These are phyloP conservation scores for Byssothecium circinans DNA, from an alignment of 2,329 filamentous ascomycete species.

Conservation along the genomic window DNA sequence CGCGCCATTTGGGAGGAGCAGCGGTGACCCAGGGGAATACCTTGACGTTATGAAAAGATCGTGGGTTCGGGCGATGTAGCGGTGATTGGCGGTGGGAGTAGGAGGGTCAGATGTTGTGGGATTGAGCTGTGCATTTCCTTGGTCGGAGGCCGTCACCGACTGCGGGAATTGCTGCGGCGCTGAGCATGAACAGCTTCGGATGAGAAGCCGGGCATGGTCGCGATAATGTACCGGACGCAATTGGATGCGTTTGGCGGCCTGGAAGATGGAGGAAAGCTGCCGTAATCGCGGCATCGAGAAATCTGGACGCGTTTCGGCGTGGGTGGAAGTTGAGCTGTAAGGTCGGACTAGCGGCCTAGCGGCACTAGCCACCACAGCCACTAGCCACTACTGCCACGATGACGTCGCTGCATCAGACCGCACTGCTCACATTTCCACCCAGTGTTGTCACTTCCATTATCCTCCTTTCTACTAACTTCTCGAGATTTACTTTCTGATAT, in stretches of 20 bases:
- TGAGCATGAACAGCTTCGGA: conserved; percentile 40
- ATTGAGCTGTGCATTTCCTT: conserved; percentile 28
- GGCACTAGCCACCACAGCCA: background rate
- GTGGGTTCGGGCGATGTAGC: conserved; percentile 57
- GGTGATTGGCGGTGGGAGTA: conserved; percentile 52
- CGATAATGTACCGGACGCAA: conserved; percentile 2
- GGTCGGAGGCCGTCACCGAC: conserved; percentile 21
- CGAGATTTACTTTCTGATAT: too few species aligned
- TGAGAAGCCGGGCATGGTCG: conserved; percentile 14
- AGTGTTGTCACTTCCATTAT: too few species aligned
- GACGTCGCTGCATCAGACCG: too few species aligned
- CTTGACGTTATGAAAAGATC: conserved; percentile 76
- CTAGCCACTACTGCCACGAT: too few species aligned
- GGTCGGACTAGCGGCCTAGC: conserved; percentile 21
- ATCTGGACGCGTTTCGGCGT: conserved; percentile 16
- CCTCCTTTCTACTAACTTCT: too few species aligned
- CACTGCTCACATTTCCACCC: too few species aligned
- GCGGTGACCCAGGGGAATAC: conserved; percentile 82
- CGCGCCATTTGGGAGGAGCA: conserved; percentile 80
- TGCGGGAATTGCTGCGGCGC: conserved; percentile 29
- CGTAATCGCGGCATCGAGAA: conserved; percentile 37
- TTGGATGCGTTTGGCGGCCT: conserved; percentile 12
- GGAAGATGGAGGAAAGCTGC: conserved; percentile 19
- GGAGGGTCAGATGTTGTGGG: conserved; percentile 37
- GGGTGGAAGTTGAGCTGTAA: conserved; percentile 19